Percentiles rank a stretch among this genome's conserved stretches.
These are phyloP conservation scores for Gaeumannomyces tritici DNA, from an alignment of 2,329 filamentous ascomycete species.

Conservation along the genomic window DNA sequence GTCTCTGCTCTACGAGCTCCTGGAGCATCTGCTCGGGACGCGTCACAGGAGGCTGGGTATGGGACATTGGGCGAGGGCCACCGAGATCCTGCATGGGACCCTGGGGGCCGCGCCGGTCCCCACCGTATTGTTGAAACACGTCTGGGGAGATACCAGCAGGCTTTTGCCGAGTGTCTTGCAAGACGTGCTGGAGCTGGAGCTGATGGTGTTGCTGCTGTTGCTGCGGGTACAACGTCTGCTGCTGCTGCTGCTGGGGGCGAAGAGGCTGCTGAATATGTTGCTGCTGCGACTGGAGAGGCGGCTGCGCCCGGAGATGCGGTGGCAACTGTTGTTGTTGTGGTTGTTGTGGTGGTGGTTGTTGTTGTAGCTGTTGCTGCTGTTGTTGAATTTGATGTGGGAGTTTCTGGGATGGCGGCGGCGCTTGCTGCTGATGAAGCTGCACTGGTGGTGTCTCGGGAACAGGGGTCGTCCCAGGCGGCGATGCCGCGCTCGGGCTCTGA, in stretches of 20 bases:
- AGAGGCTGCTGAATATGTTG: not conserved
- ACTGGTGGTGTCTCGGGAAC: not conserved
- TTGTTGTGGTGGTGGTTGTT: not conserved
- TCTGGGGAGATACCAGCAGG: conserved; percentile 35
- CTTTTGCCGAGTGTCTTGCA: conserved; percentile 22
- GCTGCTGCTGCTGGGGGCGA: conserved; percentile 1
- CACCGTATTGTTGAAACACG: conserved; percentile 35
- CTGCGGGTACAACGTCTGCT: not conserved
- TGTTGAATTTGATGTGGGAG: conserved; percentile 8
- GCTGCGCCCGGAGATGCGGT: not conserved
- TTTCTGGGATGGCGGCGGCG: conserved; percentile 4
- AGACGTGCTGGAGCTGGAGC: conserved; percentile 1
- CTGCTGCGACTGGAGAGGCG: not conserved
- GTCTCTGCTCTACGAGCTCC: conserved; percentile 50
- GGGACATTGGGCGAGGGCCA: conserved; percentile 33
- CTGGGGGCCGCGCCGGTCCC: conserved; percentile 27
- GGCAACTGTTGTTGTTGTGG: not conserved
- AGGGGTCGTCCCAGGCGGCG: conserved; percentile 1
- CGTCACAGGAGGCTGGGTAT: conserved; percentile 31
- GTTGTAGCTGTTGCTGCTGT: conserved; percentile 1
- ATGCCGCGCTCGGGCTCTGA: conserved; percentile 23
- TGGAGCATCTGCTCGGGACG: conserved; percentile 52
- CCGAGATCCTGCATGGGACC: conserved; percentile 42
- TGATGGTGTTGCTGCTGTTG: conserved; percentile 4
- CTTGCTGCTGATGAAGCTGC: not conserved